Evolutionary conservation across 2,329 filamentous ascomycete species (phyloP), one percentile per base, ranked within the genome.

Genomic region (Calonectria ilicicola): DNA sequence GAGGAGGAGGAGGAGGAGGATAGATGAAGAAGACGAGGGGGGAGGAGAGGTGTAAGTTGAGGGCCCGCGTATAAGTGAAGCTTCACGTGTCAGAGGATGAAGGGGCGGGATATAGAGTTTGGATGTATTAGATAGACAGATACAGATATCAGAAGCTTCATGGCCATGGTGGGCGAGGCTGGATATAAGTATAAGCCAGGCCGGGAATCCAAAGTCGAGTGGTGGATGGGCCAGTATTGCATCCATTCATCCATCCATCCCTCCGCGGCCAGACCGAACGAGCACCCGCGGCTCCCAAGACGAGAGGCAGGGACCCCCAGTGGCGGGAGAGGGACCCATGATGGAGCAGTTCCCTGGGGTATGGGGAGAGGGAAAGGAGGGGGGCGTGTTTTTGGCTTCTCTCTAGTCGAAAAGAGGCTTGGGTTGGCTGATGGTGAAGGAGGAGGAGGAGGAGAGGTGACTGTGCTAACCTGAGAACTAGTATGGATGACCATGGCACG

Each of bases 151-250:
- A 66, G n/a, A 58, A 60, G 53, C 35, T 60, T 60, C 35, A 65
- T 6, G 32, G 19, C 15, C 27, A 60, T 69, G 27, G 69, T 67
- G 77, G 75, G 70, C 38, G 70, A 74, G 69, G 69, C 67, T 62
- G 69, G 74, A 74, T 78, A 76, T 79, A 79, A 79, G 78, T 79
- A 79, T 72, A 58, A 70, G 35, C 49, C 46, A 60, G 72, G 35
- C 66, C 78, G 75, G 78, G 77, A 78, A 74, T 66, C 58, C 40
- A 64, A 69, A 65, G n/a, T 7, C 14, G 35, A 2, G 14, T 15
- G 14, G 53, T 38, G 53, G 53, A n/a, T n/a, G 32, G 53, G 32
- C 53, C 21, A 38, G 23, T 63, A 40, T 65, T 26, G 42, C 58
- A 58, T 62, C 63, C 65, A 60, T 67, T 63, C 49, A 53, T 70